phyloP scores from a whole-genome alignment of 1,284 basidiomycete species.

The Trichosporon inkin region DNA sequence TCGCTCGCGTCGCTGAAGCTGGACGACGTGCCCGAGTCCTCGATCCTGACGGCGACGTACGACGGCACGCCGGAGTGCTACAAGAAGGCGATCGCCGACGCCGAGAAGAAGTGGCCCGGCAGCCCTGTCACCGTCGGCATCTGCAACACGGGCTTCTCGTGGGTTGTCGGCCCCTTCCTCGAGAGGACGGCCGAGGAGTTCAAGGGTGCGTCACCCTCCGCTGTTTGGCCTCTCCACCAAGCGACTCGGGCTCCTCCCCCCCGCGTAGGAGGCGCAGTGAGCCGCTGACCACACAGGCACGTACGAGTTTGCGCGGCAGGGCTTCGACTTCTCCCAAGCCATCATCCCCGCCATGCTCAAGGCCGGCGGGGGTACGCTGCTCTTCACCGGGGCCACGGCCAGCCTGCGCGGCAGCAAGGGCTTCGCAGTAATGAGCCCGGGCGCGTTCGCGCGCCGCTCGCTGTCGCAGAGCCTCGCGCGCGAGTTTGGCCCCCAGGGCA shows the following conservation, averaged over 20 bases:
- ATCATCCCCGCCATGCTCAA: conserved; percentile 37
- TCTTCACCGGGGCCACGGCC: conserved; percentile 49
- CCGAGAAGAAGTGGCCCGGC: conserved; percentile 37
- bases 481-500: conserved; percentile 50
- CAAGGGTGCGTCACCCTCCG: conserved; percentile 29
- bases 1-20: conserved; percentile 33
- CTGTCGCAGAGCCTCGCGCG: conserved; percentile 45
- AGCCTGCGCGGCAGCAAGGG: conserved; percentile 31
- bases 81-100: conserved; percentile 29
- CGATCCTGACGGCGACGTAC: conserved; percentile 29
- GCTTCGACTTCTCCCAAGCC: conserved; percentile 37
- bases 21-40: conserved; percentile 24
- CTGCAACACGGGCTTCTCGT: conserved; percentile 37
- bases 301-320: conserved; percentile 12
- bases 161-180: conserved; percentile 35
- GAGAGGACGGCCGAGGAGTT: conserved; percentile 34
- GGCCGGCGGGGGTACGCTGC: conserved; percentile 33
- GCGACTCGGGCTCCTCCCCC: not conserved
- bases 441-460: conserved; percentile 39
- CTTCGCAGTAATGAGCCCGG: conserved; percentile 38
- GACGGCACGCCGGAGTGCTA: conserved; percentile 33
- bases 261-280: too few relatives aligned
- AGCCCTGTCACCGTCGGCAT: conserved; percentile 40
- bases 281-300: not conserved
- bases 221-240: too few relatives aligned